Percentiles rank a stretch among this genome's conserved stretches.
Evolutionary conservation across 495 filamentous ascomycete species (phyloP).

Genomic region (Aspergillus ellipticus): DNA sequence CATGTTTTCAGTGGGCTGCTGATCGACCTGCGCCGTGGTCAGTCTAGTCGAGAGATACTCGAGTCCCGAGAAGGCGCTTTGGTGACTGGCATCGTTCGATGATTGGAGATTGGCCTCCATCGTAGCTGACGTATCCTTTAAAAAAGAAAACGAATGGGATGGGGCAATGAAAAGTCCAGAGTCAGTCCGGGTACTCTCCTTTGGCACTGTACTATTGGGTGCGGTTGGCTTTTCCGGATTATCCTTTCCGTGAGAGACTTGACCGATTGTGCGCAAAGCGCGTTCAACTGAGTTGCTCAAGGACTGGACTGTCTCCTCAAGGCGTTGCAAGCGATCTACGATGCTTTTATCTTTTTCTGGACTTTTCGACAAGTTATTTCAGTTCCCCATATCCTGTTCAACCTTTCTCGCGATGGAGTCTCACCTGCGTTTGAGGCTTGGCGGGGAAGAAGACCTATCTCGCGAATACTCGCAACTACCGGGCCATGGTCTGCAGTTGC

Average conservation of each 20-base stretch:
- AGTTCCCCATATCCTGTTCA: no score
- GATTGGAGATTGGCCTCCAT: background rate
- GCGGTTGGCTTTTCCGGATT: background rate
- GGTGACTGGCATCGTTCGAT: background rate
- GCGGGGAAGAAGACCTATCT: background rate
- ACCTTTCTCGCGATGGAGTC: no score
- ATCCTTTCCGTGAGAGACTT: background rate
- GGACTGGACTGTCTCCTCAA: background rate
- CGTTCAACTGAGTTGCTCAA: background rate
- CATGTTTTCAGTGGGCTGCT: background rate
- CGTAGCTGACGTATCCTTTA: background rate
- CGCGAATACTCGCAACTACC: background rate
- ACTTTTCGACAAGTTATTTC: background rate
- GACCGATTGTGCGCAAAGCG: background rate
- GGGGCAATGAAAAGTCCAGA: background rate
- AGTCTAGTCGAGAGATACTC: background rate
- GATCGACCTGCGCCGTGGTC: background rate
- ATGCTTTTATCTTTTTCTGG: background rate
- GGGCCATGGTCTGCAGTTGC: background rate
- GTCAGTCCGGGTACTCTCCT: background rate
- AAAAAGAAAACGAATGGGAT: background rate
- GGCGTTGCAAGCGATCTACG: background rate
- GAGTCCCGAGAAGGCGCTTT: background rate
- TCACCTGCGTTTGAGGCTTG: background rate
- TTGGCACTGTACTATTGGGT: background rate